Evolutionary conservation across 1,284 basidiomycete species (phyloP), one percentile per base, ranked within the genome.

Genomic region (Retiboletus fuscus): DNA sequence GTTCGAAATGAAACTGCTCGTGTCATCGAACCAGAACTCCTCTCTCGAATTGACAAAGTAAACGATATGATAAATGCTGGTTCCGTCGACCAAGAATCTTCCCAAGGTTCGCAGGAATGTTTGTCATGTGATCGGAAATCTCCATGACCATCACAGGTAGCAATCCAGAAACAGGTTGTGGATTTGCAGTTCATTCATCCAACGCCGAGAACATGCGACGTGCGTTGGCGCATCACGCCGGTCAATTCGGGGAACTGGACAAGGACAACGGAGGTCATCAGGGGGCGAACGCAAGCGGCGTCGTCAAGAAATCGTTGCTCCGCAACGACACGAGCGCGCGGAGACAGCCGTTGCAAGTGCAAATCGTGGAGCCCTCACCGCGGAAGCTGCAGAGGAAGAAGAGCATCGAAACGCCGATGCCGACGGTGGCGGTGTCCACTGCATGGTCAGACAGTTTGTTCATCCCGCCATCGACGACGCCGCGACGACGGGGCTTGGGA

Each of bases 401-500:
- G n/a, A n/a, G n/a, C n/a, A n/a, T n/a, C n/a, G n/a, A n/a, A n/a
- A n/a, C n/a, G n/a, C n/a, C n/a, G n/a, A n/a, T n/a, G n/a, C n/a
- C n/a, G n/a, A n/a, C n/a, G n/a, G n/a, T n/a, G n/a, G n/a, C n/a
- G n/a, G n/a, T n/a, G n/a, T n/a, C n/a, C n/a, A n/a, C n/a, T n/a
- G n/a, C n/a, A 30, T 84, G 86, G 79, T 86, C 86, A 22, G 86
- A 86, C 53, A 83, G 83, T 22, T 87, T 85, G 65, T 82, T 85
- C 20, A 83, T 83, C 3, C 81, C 84, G 28, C 79, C 83, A 26
- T 78, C n/a, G n/a, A n/a, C n/a, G n/a, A n/a, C n/a, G n/a, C 89
- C 89, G 13, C 94, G 93, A 81, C 90, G 93, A 63, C 91, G 90
- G 69, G 97, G 97, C 91, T 99, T 75, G 90, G 91, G 66, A 94